These are phyloP conservation scores for Saccharum officinarum DNA, from an alignment of 176 grass and related monocot genomes.

Conservation along the genomic window DNA sequence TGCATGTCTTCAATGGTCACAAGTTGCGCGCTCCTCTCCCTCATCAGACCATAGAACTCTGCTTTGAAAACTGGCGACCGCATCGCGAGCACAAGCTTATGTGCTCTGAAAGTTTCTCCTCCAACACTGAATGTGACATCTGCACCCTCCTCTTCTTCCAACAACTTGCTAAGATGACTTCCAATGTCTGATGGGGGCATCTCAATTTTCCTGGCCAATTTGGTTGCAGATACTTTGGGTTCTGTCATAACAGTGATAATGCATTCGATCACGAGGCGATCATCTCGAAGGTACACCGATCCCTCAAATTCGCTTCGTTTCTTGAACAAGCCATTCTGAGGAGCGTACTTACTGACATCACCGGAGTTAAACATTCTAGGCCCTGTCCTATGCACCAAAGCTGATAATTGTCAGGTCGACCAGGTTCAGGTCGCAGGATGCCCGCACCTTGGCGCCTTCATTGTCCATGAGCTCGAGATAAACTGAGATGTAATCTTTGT, in stretches of 20 bases:
- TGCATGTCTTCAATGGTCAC: constrained; percentile 43
- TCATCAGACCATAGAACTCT: constrained; percentile 5
- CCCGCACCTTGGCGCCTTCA: background rate
- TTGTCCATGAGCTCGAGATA: background rate
- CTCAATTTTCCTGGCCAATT: background rate
- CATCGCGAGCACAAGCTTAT: background rate
- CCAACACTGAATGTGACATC: background rate
- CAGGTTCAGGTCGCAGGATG: background rate
- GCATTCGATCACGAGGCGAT: background rate
- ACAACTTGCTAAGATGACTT: background rate
- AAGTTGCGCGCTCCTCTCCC: background rate
- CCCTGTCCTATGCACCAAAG: background rate
- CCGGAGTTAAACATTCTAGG: background rate
- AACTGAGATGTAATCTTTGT: background rate
- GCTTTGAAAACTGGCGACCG: background rate
- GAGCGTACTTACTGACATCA: background rate
- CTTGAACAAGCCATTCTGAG: background rate
- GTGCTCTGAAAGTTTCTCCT: background rate
- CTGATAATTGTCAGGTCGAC: background rate
- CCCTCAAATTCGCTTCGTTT: background rate
- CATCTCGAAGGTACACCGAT: background rate
- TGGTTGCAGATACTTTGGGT: background rate
- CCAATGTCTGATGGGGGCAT: background rate
- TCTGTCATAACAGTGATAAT: background rate
- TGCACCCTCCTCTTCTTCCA: background rate